Percentiles rank a stretch among this genome's conserved stretches.
Evolutionary conservation across 1,284 basidiomycete species (phyloP).

Genomic region (Leccinum pachyderme): DNA sequence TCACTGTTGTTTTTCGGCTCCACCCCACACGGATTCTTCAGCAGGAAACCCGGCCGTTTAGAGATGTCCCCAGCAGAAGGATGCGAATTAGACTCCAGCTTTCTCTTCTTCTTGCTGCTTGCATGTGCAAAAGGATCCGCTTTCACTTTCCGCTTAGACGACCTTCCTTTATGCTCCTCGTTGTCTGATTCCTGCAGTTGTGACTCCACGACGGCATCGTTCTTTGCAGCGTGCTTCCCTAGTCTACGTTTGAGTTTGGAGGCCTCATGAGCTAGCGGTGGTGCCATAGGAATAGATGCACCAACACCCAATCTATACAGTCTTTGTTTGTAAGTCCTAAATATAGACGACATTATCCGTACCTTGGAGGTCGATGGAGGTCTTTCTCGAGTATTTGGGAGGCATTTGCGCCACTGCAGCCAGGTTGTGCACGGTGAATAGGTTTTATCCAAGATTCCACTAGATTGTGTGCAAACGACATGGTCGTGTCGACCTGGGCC

Average conservation of each 20-base stretch:
- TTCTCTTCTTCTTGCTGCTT: conserved; percentile 37
- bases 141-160: conserved; percentile 55
- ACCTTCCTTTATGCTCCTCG: conserved; percentile 56
- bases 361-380: conserved; percentile 69
- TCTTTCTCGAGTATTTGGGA: conserved; percentile 63
- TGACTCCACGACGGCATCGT: conserved; percentile 39
- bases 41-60: neutral
- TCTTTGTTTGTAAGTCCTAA: conserved; percentile 9
- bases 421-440: conserved; percentile 32
- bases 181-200: conserved; percentile 39
- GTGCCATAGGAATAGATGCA: conserved; percentile 50
- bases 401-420: conserved; percentile 35
- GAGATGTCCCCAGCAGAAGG: neutral
- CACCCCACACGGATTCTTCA: neutral
- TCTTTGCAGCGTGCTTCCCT: conserved; percentile 48
- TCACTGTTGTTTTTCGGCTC: conserved; percentile 13
- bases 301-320: conserved; percentile 65
- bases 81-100: neutral
- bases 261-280: conserved; percentile 44
- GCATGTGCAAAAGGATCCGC: conserved; percentile 54
- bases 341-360: conserved; percentile 10
- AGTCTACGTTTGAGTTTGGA: conserved; percentile 58
- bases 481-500: conserved; percentile 73
- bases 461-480: conserved; percentile 68
- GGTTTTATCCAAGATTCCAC: conserved; percentile 73